Base-by-base conservation (phyloP, 2,329 filamentous ascomycete genomes). In the Neofusicoccum parvum region DNA sequence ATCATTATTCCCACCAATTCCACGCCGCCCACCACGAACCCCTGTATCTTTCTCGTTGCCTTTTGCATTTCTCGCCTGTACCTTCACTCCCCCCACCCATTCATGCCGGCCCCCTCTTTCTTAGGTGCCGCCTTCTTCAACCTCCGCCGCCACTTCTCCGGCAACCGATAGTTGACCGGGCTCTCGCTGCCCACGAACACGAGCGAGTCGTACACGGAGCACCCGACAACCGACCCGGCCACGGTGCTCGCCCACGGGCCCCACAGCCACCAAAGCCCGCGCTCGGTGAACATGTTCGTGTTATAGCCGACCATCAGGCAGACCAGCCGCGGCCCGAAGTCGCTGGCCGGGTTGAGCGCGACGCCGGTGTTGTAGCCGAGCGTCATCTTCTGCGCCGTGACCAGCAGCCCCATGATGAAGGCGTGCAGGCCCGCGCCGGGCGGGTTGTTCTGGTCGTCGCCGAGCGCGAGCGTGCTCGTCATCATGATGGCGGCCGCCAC, bases 261-360 rank as follows among this genome's bases (percentile, higher is more conserved):
- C 75, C 75, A 78, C 5, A 76, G 51, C 75, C 76, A 79, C 76
- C 76, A 79, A n/a, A 50, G 36, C 7, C 51, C 51, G 0, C 75
- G 72, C 27, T 80, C 75, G 3, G 71, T 76, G 66, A 83, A 80
- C n/a, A 78, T 65, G 7, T 76, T 69, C 1, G 67, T 71, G 9
- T 78, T 75, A 67, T 83, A 85, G 0, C 82, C 82, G 1, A 84
- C 67, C 0, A 79, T 79, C 0, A 80, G 68, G 39, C 82, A 68
- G 0, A 80, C 81, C 2, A 85, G 74, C 14, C 82, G 78, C 0
- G 83, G 82, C 1, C 82, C 82, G 45, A 85, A 79, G 72, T 85
- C 83, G 10, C 82, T 77, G 12, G 80, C 78, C 0, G 83, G 82
- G 41, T 85, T 85, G 67, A 85, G 72, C 0, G 80, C 80, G 0